Evolutionary conservation across 495 filamentous ascomycete species (phyloP).

Genomic region (Penicillium turbatum): DNA sequence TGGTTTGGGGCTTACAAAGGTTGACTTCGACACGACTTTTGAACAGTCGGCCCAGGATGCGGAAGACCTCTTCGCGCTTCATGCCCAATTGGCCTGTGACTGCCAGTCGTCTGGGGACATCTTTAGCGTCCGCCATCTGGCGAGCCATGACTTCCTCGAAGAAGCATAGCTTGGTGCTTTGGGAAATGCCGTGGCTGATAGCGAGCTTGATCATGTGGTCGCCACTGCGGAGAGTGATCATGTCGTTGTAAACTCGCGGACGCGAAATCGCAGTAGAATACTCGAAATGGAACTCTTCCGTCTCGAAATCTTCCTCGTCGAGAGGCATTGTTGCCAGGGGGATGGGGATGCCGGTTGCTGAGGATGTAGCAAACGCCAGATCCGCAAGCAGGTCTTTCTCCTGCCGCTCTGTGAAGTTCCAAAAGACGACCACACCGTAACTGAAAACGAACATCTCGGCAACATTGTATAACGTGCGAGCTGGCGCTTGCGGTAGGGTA

Average conservation of each 20-base stretch:
- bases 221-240: constrained; percentile 92
- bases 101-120: constrained; percentile 83
- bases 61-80: constrained; percentile 86
- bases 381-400: constrained; percentile 97
- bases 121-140: constrained; percentile 88
- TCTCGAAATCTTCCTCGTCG: constrained; percentile 87
- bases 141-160: constrained; percentile 96
- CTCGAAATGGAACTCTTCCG: constrained; percentile 98
- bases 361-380: constrained; percentile 77
- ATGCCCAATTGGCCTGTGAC: constrained; percentile 87
- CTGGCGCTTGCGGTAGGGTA: constrained; percentile 27
- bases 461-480: constrained; percentile 64
- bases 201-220: constrained; percentile 99
- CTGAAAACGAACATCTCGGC: constrained; percentile 98
- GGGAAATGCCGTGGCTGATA: constrained; percentile 94
- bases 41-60: constrained; percentile 84
- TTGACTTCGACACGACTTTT: constrained; percentile 96
- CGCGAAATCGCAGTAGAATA: constrained; percentile 80
- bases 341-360: constrained; percentile 46
- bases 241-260: constrained; percentile 94
- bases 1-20: constrained; percentile 64
- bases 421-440: constrained; percentile 97
- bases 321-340: constrained; percentile 66
- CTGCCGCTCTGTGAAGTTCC: constrained; percentile 94
- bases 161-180: constrained; percentile 94